Conservation (phyloP, 192 early-diverging fungal genomes). For the Backusella macrospora region DNA sequence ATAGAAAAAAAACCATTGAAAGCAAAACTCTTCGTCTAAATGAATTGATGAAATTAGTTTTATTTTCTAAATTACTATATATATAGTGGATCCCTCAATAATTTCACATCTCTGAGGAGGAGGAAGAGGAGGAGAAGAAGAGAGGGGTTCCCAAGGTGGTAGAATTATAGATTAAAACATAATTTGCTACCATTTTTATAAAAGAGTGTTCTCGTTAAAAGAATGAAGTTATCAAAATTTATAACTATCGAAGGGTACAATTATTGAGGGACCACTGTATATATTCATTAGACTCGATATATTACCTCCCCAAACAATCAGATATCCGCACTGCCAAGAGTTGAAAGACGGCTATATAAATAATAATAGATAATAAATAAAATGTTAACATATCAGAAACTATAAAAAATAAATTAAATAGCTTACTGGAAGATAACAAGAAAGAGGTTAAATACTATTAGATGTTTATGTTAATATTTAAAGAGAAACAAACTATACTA, state of each 20-base stretch:
- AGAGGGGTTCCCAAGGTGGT: too few relatives aligned
- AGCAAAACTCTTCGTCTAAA: neutral
- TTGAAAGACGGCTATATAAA: neutral
- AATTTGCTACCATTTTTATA: too few relatives aligned
- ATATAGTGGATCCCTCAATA: too few relatives aligned
- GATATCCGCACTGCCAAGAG: neutral
- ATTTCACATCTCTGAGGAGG: too few relatives aligned
- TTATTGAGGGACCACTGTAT: neutral
- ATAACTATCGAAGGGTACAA: too few relatives aligned
- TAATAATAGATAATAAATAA: neutral
- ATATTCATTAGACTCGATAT: neutral
- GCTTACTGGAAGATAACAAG: neutral
- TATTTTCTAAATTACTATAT: too few relatives aligned
- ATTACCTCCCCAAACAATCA: neutral
- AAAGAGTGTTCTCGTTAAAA: too few relatives aligned
- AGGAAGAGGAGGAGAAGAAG: too few relatives aligned
- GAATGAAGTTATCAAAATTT: too few relatives aligned
- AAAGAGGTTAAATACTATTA: neutral
- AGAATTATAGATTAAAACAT: too few relatives aligned
- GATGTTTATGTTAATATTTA: neutral
- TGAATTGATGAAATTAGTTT: neutral
- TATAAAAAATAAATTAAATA: neutral
- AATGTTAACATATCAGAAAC: neutral
- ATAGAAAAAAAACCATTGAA: neutral
- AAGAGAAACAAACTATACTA: neutral